Evolutionary conservation across 2,329 filamentous ascomycete species (phyloP).

Genomic region (Bipolaris zeicola): DNA sequence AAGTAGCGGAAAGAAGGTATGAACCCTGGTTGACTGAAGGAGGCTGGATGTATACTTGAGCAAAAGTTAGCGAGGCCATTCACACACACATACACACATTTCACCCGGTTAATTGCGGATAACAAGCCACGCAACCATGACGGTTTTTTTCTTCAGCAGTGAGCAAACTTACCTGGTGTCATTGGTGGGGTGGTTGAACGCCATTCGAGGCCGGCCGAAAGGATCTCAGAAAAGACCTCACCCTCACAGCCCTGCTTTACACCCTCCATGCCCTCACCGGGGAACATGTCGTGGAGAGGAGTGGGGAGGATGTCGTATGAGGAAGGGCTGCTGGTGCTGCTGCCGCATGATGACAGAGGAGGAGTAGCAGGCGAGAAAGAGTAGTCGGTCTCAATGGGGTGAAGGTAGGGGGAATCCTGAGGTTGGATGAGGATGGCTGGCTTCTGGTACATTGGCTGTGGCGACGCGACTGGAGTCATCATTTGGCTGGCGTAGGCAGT

Average conservation of each 20-base stretch:
- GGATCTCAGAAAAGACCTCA: constrained; percentile 72
- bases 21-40: constrained; percentile 68
- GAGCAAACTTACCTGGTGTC: constrained; percentile 76
- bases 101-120: not conserved
- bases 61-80: constrained; percentile 30
- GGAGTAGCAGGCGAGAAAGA: constrained; percentile 82
- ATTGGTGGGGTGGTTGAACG: constrained; percentile 80
- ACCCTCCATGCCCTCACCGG: constrained; percentile 46
- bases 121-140: not conserved
- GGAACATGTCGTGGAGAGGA: constrained; percentile 79
- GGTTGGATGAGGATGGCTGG: constrained; percentile 71
- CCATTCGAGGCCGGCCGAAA: constrained; percentile 76
- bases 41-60: constrained; percentile 68
- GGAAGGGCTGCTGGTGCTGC: constrained; percentile 82
- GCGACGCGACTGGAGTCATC: constrained; percentile 77
- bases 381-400: constrained; percentile 76
- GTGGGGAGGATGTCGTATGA: constrained; percentile 78
- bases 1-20: constrained; percentile 73
- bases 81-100: not conserved
- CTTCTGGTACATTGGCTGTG: constrained; percentile 75
- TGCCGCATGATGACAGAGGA: constrained; percentile 82
- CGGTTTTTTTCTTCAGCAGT: not conserved
- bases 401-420: constrained; percentile 59
- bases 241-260: constrained; percentile 67
- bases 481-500: constrained; percentile 65